Conservation (phyloP, 2,329 filamentous ascomycete species). For the Nannizziopsis barbatae region DNA sequence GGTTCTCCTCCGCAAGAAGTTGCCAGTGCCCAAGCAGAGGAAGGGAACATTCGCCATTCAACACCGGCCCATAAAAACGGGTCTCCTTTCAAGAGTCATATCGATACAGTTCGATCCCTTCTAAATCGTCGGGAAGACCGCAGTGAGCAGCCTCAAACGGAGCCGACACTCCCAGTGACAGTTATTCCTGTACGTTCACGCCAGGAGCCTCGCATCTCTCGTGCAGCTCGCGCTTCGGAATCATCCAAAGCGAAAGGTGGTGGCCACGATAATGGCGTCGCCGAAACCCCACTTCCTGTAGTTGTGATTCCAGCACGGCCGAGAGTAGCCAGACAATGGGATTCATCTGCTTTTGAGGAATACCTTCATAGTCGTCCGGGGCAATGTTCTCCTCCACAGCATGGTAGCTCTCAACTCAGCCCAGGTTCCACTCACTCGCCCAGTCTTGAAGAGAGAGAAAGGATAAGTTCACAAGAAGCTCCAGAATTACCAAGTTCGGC, state of each 20-base stretch:
- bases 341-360: slow-evolving; percentile 9
- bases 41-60: slow-evolving; percentile 11
- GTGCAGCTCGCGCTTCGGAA: slow-evolving; percentile 1
- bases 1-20: slow-evolving; percentile 50
- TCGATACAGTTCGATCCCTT: slow-evolving; percentile 40
- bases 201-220: slow-evolving; percentile 18
- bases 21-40: slow-evolving; percentile 43
- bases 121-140: slow-evolving; percentile 35
- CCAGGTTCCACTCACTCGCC: not conserved
- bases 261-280: slow-evolving; percentile 18
- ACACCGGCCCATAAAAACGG: slow-evolving; percentile 23
- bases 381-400: not conserved
- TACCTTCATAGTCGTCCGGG: slow-evolving; percentile 3
- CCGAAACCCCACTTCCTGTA: slow-evolving; percentile 36
- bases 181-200: slow-evolving; percentile 40
- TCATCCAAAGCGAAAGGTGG: slow-evolving; percentile 5
- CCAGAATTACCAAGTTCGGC: not conserved
- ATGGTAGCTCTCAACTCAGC: not conserved
- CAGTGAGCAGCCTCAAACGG: slow-evolving; percentile 27
- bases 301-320: slow-evolving; percentile 51
- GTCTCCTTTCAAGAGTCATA: slow-evolving; percentile 35
- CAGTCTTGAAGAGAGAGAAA: not conserved
- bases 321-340: slow-evolving; percentile 43
- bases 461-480: not conserved
- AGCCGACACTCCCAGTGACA: slow-evolving; percentile 43